phyloP scores from a whole-genome alignment of 305 asterid genomes.

The Fraxinus angustifolia region DNA sequence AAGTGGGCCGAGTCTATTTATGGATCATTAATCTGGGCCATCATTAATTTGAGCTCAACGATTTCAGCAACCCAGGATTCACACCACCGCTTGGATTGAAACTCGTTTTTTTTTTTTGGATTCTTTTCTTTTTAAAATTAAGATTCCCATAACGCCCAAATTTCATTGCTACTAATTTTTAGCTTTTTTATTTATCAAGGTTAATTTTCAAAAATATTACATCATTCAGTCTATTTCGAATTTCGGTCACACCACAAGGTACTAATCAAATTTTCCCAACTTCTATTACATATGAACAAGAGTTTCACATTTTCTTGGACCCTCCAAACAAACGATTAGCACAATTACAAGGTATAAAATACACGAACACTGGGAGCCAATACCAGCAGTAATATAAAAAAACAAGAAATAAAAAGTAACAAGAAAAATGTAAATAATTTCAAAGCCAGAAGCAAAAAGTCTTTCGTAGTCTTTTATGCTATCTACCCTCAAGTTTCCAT shows the following conservation, averaged over 20 bases:
- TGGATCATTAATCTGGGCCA: no score
- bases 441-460: constrained; percentile 8
- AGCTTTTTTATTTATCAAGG: background rate
- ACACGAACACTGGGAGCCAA: constrained; percentile 14
- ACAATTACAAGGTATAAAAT: background rate
- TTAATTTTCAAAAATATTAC: background rate
- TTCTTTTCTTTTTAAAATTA: background rate
- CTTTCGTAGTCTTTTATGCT: constrained; percentile 3
- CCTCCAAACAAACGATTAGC: background rate
- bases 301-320: background rate
- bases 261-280: background rate
- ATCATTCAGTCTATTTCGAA: no score
- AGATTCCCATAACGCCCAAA: background rate
- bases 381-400: constrained; percentile 3
- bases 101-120: no score
- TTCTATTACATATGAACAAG: background rate
- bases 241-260: background rate
- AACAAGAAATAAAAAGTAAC: background rate
- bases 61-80: no score
- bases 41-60: no score
- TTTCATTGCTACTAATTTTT: background rate
- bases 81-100: no score
- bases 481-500: constrained; percentile 31
- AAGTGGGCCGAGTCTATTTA: no score
- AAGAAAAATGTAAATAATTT: background rate